Base-by-base conservation (phyloP, 164 flowering plant genomes). In the Vitis labrusca region DNA sequence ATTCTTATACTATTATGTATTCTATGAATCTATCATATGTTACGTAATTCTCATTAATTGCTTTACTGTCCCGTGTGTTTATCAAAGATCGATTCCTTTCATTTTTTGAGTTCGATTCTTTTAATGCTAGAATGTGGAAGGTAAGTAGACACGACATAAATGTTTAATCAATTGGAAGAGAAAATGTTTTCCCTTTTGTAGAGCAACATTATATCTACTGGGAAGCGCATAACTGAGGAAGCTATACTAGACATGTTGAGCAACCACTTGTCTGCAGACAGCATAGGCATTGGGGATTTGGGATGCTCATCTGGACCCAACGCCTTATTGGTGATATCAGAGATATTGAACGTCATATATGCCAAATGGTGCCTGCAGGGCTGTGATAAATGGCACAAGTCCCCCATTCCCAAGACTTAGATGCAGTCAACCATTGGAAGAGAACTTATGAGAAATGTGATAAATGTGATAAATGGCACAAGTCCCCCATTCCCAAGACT, bases 221-320 rank as follows among this genome's bases (percentile, higher is more conserved):
- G 50, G 27, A 75, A 72, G 56, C 70, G 77, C 17, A 47, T 73
- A 4, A 60, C 61, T 0, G 78, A 75, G 49, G 78, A 77, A 67
- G 83, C 84, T 8, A 48, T 83, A 27, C 0, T 0, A 6, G 56
- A 67, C 44, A 17, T 69, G 5, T 23, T 71, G 30, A 17, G 50
- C 51, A 37, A 32, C 5, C 5, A 50, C 11, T 23, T 23, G 23
- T 77, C 73, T 1, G 64, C 1, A 1, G 23, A 61, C 52, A 81
- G 79, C 61, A 67, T 85, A 56, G 83, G 74, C 3, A 72, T 87
- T 0, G 91, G 86, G 2, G 91, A 87, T 56, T 64, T 85, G 64
- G 91, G 91, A 9, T 88, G 91, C 72, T 81, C 88, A 0, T 84
- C 88, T 0, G 89, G 91, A 10, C 88, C 86, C 3, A 88, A 81